Evolutionary conservation across 1,284 basidiomycete species (phyloP).

Genomic region (Ustilago xerochloae): DNA sequence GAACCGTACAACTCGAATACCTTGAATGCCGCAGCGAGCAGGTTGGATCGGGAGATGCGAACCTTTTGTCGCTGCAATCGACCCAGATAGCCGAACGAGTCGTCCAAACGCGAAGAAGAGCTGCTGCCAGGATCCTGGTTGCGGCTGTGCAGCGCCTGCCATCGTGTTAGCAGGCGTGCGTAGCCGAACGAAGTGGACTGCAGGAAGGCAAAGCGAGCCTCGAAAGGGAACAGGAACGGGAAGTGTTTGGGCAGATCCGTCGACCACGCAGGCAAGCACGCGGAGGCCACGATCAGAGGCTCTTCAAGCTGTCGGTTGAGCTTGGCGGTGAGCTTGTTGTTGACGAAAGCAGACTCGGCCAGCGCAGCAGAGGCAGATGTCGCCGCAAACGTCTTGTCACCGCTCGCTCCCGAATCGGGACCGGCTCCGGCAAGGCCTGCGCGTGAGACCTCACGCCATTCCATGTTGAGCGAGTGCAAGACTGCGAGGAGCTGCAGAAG

Average conservation of each 20-base stretch:
- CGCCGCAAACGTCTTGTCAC: slow-evolving; percentile 1
- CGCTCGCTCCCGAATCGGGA: too few relatives aligned
- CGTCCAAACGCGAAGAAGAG: slow-evolving; percentile 72
- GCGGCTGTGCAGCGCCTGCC: slow-evolving; percentile 77
- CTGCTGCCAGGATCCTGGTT: slow-evolving; percentile 66
- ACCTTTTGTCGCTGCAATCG: slow-evolving; percentile 95
- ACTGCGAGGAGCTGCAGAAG: slow-evolving; percentile 90
- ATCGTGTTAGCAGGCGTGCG: slow-evolving; percentile 91
- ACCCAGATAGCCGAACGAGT: slow-evolving; percentile 89
- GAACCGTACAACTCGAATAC: slow-evolving; percentile 94
- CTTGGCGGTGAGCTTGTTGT: slow-evolving; percentile 98
- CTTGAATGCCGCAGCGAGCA: slow-evolving; percentile 96
- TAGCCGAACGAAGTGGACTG: slow-evolving; percentile 98
- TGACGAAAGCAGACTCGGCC: slow-evolving; percentile 86
- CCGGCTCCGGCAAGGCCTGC: too few relatives aligned
- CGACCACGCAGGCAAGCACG: slow-evolving; percentile 96
- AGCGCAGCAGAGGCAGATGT: slow-evolving; percentile 69
- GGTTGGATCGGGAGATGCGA: slow-evolving; percentile 90
- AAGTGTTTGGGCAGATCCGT: slow-evolving; percentile 91
- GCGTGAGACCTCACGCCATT: slow-evolving; percentile 70
- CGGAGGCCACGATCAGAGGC: slow-evolving; percentile 97
- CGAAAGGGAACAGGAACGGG: slow-evolving; percentile 98
- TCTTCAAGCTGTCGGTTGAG: slow-evolving; percentile 97
- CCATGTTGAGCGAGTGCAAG: slow-evolving; percentile 81
- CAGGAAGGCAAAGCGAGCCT: slow-evolving; percentile 93